Evolutionary conservation across 306 rosid species (phyloP), one percentile per base, ranked within the genome.

Genomic region (Quercus gilva): DNA sequence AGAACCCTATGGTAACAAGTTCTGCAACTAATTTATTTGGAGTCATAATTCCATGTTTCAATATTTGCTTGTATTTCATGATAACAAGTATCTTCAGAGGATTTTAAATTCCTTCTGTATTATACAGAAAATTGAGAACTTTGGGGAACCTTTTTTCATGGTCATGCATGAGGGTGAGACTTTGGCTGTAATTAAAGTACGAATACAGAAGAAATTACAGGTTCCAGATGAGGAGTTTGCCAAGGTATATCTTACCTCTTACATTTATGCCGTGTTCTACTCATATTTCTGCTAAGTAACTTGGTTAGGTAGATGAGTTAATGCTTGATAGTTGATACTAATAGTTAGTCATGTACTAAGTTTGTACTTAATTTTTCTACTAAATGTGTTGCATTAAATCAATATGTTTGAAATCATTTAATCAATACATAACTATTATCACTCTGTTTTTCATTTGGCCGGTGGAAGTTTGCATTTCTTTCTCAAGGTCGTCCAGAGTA

Each of bases 121-220:
- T 81, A 57, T 55, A 74, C 86, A 93, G 97, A 94, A 91, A 90
- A 87, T 93, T 85, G 94, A 93, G 78, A 90, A 91, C 80, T 93
- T 93, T 25, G 97, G 98, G 60, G 98, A 93, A 80, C 97, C 98
- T n/a, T 93, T 93, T 69, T 91, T 93, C 87, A 79, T 93, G 91
- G 97, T 93, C 79, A 93, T 93, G 79, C 94, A 69, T 76, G 98
- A 93, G 84, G 91, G 90, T 15, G 98, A 93, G 80, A 87, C 87
- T 58, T 86, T 93, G 83, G 83, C 91, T 52, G 94, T 88, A 77
- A 87, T 91, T 77, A 91, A 83, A 81, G 81, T 33, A 69, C 82
- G 97, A 78, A 85, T 93, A 82, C 92, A 93, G 78, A 88, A 85
- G 85, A 93, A 87, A 81, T 89, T 93, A 63, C 91, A 87, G 82